These are phyloP conservation scores for Vanderwaltozyma yarrowii DNA, from an alignment of 805 yeast species.

Conservation along the genomic window DNA sequence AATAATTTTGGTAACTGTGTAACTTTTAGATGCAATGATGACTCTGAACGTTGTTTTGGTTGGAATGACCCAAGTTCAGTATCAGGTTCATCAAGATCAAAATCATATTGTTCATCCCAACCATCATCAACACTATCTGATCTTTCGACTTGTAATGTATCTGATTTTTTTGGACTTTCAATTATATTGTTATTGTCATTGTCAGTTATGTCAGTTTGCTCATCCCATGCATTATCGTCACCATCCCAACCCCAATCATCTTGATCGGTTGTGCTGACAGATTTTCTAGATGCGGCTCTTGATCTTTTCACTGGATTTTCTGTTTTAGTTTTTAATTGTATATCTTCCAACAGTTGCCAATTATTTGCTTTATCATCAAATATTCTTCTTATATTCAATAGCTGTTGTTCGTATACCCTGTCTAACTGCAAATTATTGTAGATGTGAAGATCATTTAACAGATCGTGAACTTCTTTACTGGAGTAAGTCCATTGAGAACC, in stretches of 20 bases:
- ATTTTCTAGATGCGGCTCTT: not conserved
- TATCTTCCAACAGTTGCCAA: not conserved
- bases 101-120: constrained; percentile 20
- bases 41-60: too few species aligned
- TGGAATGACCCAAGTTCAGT: constrained; percentile 1
- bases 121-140: constrained; percentile 7
- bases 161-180: constrained; percentile 2
- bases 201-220: constrained; percentile 5
- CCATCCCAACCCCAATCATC: constrained; percentile 22
- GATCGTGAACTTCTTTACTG: constrained; percentile 9
- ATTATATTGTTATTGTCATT: constrained; percentile 12
- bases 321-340: not conserved
- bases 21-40: too few species aligned
- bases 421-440: constrained; percentile 20
- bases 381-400: constrained; percentile 9
- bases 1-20: constrained; percentile 16
- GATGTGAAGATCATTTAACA: constrained; percentile 16
- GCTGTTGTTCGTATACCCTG: constrained; percentile 12
- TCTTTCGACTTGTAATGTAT: too few species aligned
- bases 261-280: not conserved
- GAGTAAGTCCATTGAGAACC: constrained; percentile 10
- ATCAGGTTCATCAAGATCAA: constrained; percentile 10
- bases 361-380: not conserved
- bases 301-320: not conserved
- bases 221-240: constrained; percentile 7